Conservation (phyloP, 2,329 filamentous ascomycete species). For the Seiridium unicorne region DNA sequence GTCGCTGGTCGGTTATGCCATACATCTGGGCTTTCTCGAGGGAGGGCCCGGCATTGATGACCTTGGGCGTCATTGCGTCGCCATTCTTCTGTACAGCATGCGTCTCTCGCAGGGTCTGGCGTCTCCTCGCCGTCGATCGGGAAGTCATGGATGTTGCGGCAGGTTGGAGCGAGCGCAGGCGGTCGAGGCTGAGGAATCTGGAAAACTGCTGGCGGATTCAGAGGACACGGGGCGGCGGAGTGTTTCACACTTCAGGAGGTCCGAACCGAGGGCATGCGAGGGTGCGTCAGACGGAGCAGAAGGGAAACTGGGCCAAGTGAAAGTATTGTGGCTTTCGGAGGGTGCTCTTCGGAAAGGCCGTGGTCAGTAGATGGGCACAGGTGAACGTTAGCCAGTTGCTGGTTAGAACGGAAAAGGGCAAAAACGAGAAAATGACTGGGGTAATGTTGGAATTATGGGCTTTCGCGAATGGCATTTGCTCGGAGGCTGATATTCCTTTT, state of each 20-base stretch:
- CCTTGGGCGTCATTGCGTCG: constrained; percentile 40
- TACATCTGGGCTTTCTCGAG: constrained; percentile 55
- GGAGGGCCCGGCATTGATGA: constrained; percentile 53
- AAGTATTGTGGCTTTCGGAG: too few relatives aligned
- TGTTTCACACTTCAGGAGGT: neutral
- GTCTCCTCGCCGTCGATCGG: constrained; percentile 39
- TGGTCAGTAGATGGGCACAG: too few relatives aligned
- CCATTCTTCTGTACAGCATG: constrained; percentile 39
- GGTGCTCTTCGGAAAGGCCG: too few relatives aligned
- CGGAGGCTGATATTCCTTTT: neutral
- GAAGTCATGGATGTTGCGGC: constrained; percentile 35
- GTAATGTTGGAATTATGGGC: neutral
- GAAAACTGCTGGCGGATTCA: neutral
- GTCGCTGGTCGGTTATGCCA: constrained; percentile 51
- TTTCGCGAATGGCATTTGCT: neutral
- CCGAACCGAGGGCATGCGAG: neutral
- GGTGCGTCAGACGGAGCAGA: neutral
- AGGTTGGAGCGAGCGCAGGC: constrained; percentile 21
- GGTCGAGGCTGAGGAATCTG: neutral
- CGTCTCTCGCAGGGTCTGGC: constrained; percentile 44
- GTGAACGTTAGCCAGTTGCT: too few relatives aligned
- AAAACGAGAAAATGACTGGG: neutral
- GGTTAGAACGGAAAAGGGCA: neutral
- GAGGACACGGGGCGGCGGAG: neutral
- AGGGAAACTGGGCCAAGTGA: neutral